Conservation (phyloP, 1,284 basidiomycete genomes). For the Boletus semigastroideus region DNA sequence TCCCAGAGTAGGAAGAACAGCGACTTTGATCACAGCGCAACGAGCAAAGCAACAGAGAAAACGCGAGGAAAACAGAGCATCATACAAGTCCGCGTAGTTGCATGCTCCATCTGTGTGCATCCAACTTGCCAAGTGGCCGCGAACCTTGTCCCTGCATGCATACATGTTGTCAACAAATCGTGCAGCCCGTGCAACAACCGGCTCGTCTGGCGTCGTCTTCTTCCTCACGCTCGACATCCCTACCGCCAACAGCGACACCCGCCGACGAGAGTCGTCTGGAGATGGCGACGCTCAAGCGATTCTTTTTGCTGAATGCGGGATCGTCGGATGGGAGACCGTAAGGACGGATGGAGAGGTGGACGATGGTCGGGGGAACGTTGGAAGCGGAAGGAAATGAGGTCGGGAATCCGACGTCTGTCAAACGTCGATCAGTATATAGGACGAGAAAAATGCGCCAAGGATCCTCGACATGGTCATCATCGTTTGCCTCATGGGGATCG, state of each 20-base stretch:
- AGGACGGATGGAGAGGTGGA: constrained; percentile 78
- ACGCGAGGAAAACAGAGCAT: neutral
- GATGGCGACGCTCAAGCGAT: constrained; percentile 35
- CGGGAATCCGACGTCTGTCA: constrained; percentile 51
- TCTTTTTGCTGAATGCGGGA: constrained; percentile 52
- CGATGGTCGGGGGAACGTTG: constrained; percentile 51
- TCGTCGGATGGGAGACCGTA: constrained; percentile 54
- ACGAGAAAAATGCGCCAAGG: neutral
- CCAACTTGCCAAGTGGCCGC: neutral
- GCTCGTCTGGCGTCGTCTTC: constrained; percentile 8
- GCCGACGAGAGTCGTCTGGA: constrained; percentile 16
- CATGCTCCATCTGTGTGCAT: constrained; percentile 2
- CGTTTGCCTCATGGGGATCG: neutral
- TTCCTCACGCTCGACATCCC: constrained; percentile 3
- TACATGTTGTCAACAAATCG: constrained; percentile 16
- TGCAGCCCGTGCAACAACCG: constrained; percentile 23
- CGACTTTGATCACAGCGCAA: neutral
- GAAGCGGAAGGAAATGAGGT: constrained; percentile 29
- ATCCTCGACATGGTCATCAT: neutral
- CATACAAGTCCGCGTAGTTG: neutral
- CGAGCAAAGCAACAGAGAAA: neutral
- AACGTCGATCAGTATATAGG: constrained; percentile 10
- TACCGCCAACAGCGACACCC: constrained; percentile 7
- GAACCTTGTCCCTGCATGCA: neutral
- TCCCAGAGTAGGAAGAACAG: neutral